These are phyloP conservation scores for Lasiodiplodia theobromae DNA, from an alignment of 2,329 filamentous ascomycete genomes.

Conservation along the genomic window DNA sequence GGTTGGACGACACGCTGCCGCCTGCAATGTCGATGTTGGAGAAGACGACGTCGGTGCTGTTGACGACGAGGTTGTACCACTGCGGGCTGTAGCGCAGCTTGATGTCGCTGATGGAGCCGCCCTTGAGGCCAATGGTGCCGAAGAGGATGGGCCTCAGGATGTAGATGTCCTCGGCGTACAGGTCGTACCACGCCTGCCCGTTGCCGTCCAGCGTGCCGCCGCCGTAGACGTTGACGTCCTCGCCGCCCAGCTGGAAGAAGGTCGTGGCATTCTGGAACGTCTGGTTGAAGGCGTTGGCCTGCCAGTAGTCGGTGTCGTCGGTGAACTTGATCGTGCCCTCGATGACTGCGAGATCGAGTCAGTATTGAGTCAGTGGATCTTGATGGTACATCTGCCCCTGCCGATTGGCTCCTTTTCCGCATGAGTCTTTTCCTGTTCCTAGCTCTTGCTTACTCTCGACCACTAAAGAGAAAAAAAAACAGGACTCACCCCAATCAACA, in stretches of 20 bases:
- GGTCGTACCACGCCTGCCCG: conserved; percentile 70
- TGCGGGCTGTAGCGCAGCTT: conserved; percentile 67
- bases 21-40: conserved; percentile 68
- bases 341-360: conserved; percentile 52
- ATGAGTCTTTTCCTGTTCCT: neutral
- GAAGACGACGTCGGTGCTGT: conserved; percentile 69
- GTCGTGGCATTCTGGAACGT: conserved; percentile 71
- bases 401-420: neutral
- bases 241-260: conserved; percentile 72
- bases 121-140: conserved; percentile 63
- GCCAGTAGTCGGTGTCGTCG: conserved; percentile 74
- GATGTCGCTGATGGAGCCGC: conserved; percentile 65
- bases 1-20: conserved; percentile 58
- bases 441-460: neutral
- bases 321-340: conserved; percentile 68
- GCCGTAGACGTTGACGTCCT: conserved; percentile 72
- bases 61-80: conserved; percentile 72
- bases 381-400: conserved; percentile 14
- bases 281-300: conserved; percentile 68
- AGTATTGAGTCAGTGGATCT: conserved; percentile 2
- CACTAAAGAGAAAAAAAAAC: no score
- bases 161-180: conserved; percentile 64
- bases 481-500: conserved; percentile 64
- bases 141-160: conserved; percentile 67
- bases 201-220: conserved; percentile 69